Evolutionary conservation across 1,284 basidiomycete genomes (phyloP), one percentile per base, ranked within the genome.

Genomic region (Ustilago vetiveriae): DNA sequence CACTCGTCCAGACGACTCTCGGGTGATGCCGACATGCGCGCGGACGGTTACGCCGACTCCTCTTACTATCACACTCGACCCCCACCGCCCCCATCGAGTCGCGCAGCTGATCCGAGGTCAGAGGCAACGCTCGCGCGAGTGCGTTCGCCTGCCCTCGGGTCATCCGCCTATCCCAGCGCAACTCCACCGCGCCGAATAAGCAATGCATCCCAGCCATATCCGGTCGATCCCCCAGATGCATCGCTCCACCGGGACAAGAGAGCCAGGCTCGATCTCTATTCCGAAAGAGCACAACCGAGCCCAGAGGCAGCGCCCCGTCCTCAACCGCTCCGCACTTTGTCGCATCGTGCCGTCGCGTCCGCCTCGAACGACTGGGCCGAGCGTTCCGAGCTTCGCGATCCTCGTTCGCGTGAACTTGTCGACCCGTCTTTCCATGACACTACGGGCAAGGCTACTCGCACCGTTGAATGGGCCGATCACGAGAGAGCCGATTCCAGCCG

Each of bases 211-310:
- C 54, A 40, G 14, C 36, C 54, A 21, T 46, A 64, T 17, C 9
- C 40, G 7, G 9, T 16, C 39, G 63, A 53, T 16, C 24, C 29
- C 6, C 16, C 39, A 4, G 63, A 66, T 36, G 16, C 29, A 6
- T 35, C 47, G 4, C n/a, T 47, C 11, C 65, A 68, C 37, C 48
- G 65, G 13, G 65, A 68, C 42, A 68, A 68, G 50, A 35, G 58
- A 38, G 58, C 58, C 4, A 53, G 58, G 30, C 40, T 63, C 27
- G 65, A 68, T 17, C 46, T 49, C 40, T 63, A 57, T 21, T 21
- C 58, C 23, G 58, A 68, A 30, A 37, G 55, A 23, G 22, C 50
- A 6, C 63, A 42, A 14, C 39, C 63, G 6, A 19, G 11, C 19
- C 5, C 45, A 2, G 49, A 57, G 8, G 9, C 51, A 16, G 26